Evolutionary conservation across 2,329 filamentous ascomycete genomes (phyloP).

Genomic region (Exophiala spinifera): DNA sequence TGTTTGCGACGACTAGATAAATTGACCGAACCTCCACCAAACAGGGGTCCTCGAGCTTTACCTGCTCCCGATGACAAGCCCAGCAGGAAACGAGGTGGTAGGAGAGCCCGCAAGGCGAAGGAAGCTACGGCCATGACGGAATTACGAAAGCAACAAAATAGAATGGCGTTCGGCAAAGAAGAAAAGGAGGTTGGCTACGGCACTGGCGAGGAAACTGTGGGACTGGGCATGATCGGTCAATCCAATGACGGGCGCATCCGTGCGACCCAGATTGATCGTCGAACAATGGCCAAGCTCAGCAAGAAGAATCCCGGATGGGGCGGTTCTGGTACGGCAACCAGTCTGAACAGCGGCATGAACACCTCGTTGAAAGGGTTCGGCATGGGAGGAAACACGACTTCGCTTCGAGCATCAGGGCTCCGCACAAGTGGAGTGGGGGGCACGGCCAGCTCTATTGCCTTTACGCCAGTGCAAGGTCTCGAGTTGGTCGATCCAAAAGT

Average conservation of each 20-base stretch:
- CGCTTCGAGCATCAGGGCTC: constrained; percentile 76
- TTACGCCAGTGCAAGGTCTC: constrained; percentile 90
- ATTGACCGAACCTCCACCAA: constrained; percentile 84
- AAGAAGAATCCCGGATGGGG: constrained; percentile 98
- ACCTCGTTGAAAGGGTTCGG: constrained; percentile 80
- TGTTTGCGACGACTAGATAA: constrained; percentile 88
- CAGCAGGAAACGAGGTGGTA: constrained; percentile 83
- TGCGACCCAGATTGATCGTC: constrained; percentile 82
- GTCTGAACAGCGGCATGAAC: constrained; percentile 59
- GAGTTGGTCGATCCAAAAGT: constrained; percentile 94
- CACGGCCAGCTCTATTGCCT: constrained; percentile 74
- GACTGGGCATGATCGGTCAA: constrained; percentile 93
- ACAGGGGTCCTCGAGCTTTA: constrained; percentile 80
- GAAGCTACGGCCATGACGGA: constrained; percentile 97
- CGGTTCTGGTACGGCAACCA: constrained; percentile 48
- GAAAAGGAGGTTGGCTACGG: constrained; percentile 92
- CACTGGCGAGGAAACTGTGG: constrained; percentile 76
- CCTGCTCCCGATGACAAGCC: constrained; percentile 95
- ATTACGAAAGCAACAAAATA: constrained; percentile 90
- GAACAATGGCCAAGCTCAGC: constrained; percentile 87
- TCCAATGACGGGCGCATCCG: constrained; percentile 85
- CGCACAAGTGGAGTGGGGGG: constrained; percentile 75
- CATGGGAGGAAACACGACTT: constrained; percentile 56
- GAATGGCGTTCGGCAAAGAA: constrained; percentile 92
- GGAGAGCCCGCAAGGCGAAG: constrained; percentile 88